Conservation (phyloP, 352 stramenopile genomes). For the Phytopythium montanum region DNA sequence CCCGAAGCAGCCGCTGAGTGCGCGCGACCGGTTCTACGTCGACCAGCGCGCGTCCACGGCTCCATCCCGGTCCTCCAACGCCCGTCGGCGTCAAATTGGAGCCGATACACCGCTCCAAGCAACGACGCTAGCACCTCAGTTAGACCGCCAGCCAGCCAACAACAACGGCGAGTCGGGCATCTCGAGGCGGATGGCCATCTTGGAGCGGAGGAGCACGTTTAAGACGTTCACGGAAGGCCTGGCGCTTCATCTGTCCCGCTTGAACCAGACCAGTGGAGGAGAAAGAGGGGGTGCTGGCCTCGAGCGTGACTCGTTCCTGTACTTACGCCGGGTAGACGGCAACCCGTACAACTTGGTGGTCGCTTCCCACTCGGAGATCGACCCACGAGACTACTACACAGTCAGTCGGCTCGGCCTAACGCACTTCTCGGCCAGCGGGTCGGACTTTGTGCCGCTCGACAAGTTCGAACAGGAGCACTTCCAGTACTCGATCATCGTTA, state of each 20-base stretch:
- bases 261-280: neutral
- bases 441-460: slow-evolving; percentile 87
- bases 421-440: slow-evolving; percentile 72
- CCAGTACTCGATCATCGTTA: slow-evolving; percentile 79
- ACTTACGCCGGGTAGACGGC: slow-evolving; percentile 59
- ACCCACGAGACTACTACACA: slow-evolving; percentile 88
- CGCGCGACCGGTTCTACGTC: slow-evolving; percentile 58
- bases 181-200: slow-evolving; percentile 13
- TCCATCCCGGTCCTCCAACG: slow-evolving; percentile 7
- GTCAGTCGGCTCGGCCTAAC: slow-evolving; percentile 87
- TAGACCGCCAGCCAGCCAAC: neutral
- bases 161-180: neutral
- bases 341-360: slow-evolving; percentile 76
- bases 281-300: slow-evolving; percentile 5
- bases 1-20: slow-evolving; percentile 47
- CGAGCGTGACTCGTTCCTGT: slow-evolving; percentile 64
- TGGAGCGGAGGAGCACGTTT: slow-evolving; percentile 41
- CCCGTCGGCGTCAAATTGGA: neutral
- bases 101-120: neutral
- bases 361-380: slow-evolving; percentile 59
- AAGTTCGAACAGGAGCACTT: slow-evolving; percentile 91
- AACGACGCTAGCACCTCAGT: neutral
- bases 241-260: slow-evolving; percentile 30
- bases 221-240: slow-evolving; percentile 64
- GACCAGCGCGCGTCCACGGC: slow-evolving; percentile 43